A percentile compares a stretch with the other conserved stretches of the same genome.
phyloP scores from a whole-genome alignment of 1,284 basidiomycete species.

The Tausonia pullulans region DNA sequence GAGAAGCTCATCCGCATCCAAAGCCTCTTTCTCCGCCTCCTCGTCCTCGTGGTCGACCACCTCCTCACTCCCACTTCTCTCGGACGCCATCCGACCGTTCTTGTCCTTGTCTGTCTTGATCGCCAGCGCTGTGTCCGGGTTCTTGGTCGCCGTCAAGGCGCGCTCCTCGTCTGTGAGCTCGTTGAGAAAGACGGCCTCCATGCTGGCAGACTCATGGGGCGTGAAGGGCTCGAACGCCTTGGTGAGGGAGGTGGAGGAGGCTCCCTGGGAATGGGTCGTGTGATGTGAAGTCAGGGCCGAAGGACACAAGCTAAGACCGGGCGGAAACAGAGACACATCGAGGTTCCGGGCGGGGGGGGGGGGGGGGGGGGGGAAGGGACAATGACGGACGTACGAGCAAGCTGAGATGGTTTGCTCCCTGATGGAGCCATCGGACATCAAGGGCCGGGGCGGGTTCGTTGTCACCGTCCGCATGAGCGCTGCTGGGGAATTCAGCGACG shows the following conservation, averaged over 20 bases:
- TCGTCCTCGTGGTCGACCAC: not conserved
- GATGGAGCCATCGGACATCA: too few species aligned
- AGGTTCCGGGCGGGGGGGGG: not conserved
- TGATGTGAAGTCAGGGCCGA: not conserved
- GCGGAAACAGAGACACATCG: not conserved
- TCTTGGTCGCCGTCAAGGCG: constrained; percentile 51
- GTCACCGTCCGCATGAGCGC: too few species aligned
- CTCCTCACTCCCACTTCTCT: constrained; percentile 3
- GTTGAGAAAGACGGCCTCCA: constrained; percentile 8
- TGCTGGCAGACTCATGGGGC: not conserved
- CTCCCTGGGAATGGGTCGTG: not conserved
- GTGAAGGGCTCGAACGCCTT: constrained; percentile 3
- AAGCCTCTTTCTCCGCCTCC: constrained; percentile 4
- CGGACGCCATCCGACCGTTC: constrained; percentile 16
- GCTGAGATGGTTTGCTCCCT: too few species aligned
- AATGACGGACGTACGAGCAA: too few species aligned
- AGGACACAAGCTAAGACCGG: not conserved
- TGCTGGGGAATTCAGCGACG: too few species aligned
- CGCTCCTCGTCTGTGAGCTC: constrained; percentile 25
- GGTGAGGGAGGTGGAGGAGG: constrained; percentile 5
- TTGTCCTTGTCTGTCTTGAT: constrained; percentile 37
- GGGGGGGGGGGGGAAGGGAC: too few species aligned
- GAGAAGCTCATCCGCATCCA: not conserved
- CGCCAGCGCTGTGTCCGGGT: constrained; percentile 27
- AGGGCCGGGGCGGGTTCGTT: too few species aligned